Evolutionary conservation across 169 alveolate species (phyloP), one percentile per base, ranked within the genome.

Genomic region (Toxoplasma gondii): DNA sequence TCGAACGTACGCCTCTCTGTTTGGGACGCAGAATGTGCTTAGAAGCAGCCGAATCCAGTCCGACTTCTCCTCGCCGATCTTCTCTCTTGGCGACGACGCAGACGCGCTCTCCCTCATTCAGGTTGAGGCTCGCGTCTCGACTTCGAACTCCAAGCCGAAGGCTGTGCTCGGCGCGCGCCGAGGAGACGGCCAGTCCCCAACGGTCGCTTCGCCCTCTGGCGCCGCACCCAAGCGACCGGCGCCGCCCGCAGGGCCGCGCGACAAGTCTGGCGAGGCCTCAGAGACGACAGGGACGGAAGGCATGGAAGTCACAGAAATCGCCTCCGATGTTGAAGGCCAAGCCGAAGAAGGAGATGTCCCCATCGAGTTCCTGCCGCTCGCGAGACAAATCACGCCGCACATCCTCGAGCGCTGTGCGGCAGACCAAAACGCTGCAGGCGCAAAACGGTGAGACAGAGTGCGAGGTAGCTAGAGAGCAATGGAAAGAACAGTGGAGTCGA

Each of bases 31-130:
- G 31, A 64, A 27, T 64, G 74, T 64, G 74, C 22, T 64, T 31
- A 64, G 29, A 64, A 78, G 86, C 86, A 38, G 44, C 45, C 86
- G 86, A 17, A 78, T 78, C 27, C 10, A n/a, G 86, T 1, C 86
- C 4, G 45, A 78, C 44, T 78, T 78, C 86, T 1, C 39, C 7
- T 78, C 86, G n/a, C 86, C 86, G 44, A 78, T 78, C 45, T 78
- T 78, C 86, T 24, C 86, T 10, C 45, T 78, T 10, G 74, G 74
- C 74, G 74, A 64, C 49, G 86, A 78, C 86, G 86, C 12, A n/a
- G 39, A n/a, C n/a, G 86, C 49, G 86, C 34, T 69, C 43, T 78
- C 86, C 45, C 86, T 78, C n/a, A n/a, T 78, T 78, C 86, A 78
- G 86, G 49, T 78, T 31, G 86, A 78, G 44, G 43, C 86, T 12